These are phyloP conservation scores for Botrytis hyacinthi DNA, from an alignment of 2,329 filamentous ascomycete species.

Conservation along the genomic window DNA sequence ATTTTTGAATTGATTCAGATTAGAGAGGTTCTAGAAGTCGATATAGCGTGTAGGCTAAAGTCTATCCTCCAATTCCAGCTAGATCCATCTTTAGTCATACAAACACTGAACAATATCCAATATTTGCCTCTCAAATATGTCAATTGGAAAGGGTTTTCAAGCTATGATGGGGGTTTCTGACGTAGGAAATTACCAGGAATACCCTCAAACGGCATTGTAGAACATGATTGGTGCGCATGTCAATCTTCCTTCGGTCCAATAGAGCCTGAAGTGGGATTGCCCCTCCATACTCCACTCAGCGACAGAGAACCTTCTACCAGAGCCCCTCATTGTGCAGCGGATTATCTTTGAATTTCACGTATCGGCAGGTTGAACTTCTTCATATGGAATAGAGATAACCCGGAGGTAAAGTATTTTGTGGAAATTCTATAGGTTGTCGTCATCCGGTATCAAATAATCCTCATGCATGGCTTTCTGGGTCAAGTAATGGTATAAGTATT, in stretches of 20 bases:
- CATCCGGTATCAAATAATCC: conserved; percentile 12
- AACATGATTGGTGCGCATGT: conserved; percentile 31
- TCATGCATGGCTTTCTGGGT: neutral
- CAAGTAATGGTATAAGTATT: conserved; percentile 18
- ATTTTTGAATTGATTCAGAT: neutral
- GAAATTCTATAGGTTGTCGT: conserved; percentile 8
- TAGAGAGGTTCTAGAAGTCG: neutral
- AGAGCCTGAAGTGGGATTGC: conserved; percentile 26
- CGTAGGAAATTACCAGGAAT: conserved; percentile 1
- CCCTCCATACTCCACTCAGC: conserved; percentile 13
- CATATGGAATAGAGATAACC: conserved; percentile 8
- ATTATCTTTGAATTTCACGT: conserved; percentile 1
- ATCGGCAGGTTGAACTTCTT: conserved; percentile 8
- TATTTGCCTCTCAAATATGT: neutral
- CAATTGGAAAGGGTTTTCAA: neutral
- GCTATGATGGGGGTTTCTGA: neutral
- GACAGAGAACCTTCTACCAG: conserved; percentile 10
- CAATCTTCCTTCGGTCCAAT: conserved; percentile 6
- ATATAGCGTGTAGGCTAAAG: neutral
- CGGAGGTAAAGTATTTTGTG: conserved; percentile 3
- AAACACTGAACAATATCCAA: neutral
- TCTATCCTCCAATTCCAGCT: neutral
- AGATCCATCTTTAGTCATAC: neutral
- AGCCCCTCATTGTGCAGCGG: conserved; percentile 18
- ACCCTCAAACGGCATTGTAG: neutral